Evolutionary conservation across 2,329 filamentous ascomycete species (phyloP).

Genomic region (Cadophora malorum): DNA sequence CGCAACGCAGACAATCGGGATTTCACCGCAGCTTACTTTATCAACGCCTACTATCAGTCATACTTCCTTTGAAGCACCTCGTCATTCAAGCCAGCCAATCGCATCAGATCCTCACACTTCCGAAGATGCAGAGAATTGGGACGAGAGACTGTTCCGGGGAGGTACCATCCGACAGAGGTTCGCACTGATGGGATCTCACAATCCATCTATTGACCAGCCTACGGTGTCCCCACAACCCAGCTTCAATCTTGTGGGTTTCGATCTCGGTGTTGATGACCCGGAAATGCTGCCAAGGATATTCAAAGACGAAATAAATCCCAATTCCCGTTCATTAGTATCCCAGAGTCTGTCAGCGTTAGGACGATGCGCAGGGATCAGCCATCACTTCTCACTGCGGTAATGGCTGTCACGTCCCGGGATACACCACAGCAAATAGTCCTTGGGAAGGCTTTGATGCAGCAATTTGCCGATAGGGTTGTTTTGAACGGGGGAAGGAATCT

Average conservation of each 20-base stretch:
- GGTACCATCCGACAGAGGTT: constrained; percentile 21
- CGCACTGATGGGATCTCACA: background rate
- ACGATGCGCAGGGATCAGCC: constrained; percentile 30
- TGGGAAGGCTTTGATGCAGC: constrained; percentile 28
- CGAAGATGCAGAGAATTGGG: constrained; percentile 21
- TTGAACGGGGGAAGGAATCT: constrained; percentile 30
- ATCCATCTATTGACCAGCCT: background rate
- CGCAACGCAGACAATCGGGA: background rate
- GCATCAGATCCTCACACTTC: background rate
- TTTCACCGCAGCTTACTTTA: background rate
- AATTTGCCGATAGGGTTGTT: constrained; percentile 30
- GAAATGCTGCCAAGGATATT: constrained; percentile 29
- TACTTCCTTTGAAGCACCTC: background rate
- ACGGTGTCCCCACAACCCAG: background rate
- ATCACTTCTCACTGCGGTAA: constrained; percentile 33
- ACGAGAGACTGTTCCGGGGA: constrained; percentile 20
- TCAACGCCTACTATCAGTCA: background rate
- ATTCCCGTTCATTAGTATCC: constrained; percentile 38
- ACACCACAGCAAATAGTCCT: constrained; percentile 21
- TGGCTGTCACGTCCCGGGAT: constrained; percentile 30
- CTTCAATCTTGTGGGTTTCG: constrained; percentile 5
- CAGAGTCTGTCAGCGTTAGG: constrained; percentile 18
- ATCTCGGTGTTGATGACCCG: constrained; percentile 27
- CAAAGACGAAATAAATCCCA: constrained; percentile 30
- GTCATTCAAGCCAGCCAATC: background rate